These are phyloP conservation scores for Aureobasidium sp. DNA, from an alignment of 2,329 filamentous ascomycete species.

Conservation along the genomic window DNA sequence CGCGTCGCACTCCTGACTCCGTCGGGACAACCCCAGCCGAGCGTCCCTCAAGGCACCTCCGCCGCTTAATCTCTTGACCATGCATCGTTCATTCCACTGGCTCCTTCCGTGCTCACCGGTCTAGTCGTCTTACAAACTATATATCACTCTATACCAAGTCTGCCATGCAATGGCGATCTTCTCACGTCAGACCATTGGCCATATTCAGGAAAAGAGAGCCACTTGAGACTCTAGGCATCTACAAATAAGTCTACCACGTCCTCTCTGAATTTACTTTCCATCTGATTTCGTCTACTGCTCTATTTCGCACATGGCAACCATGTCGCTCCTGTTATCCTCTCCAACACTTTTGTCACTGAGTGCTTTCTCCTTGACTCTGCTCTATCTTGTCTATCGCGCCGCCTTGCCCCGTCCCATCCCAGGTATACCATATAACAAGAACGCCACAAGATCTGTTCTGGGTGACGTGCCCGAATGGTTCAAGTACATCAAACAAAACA, in stretches of 20 bases:
- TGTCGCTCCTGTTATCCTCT: not conserved
- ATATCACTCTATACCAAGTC: no score
- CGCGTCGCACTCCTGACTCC: not conserved
- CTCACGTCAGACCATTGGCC: not conserved
- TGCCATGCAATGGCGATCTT: not conserved
- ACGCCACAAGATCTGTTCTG: conserved; percentile 31
- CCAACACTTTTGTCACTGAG: conserved; percentile 1
- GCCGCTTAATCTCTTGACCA: not conserved
- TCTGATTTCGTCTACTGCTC: not conserved
- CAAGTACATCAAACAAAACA: conserved; percentile 29
- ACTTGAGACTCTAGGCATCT: not conserved
- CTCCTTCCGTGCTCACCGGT: not conserved
- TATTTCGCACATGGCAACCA: not conserved
- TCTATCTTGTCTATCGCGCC: conserved; percentile 20
- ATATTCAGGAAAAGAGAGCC: not conserved
- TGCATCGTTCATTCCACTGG: not conserved
- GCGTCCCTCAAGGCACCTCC: not conserved
- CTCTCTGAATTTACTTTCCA: not conserved
- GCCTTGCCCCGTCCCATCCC: conserved; percentile 39
- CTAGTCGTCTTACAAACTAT: not conserved
- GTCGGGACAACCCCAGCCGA: not conserved
- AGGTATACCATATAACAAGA: conserved; percentile 41
- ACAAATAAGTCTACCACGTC: not conserved
- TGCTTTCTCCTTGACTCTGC: not conserved
- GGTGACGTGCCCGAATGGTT: conserved; percentile 41